Percentiles rank a stretch among this genome's conserved stretches.
These are phyloP conservation scores for Pezicula neosporulosa DNA, from an alignment of 2,329 filamentous ascomycete species.

Conservation along the genomic window DNA sequence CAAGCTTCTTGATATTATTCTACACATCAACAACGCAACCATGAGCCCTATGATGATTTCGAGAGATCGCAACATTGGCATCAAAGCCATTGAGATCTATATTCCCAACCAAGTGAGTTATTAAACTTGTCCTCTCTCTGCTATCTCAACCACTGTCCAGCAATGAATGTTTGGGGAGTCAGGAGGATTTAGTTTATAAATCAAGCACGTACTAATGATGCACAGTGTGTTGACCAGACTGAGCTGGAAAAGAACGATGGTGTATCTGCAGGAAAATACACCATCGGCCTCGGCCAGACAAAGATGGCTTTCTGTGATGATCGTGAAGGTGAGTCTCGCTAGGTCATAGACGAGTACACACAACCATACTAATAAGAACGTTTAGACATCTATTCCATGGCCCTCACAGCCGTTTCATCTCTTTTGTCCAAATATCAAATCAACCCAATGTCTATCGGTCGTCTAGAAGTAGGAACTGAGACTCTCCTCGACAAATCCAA, in stretches of 20 bases:
- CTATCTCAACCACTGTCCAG: conserved; percentile 31
- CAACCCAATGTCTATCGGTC: conserved; percentile 73
- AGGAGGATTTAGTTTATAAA: too few species aligned
- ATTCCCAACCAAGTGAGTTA: conserved; percentile 67
- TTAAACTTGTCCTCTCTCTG: too few species aligned
- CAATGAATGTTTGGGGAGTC: too few species aligned
- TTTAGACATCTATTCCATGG: conserved; percentile 82
- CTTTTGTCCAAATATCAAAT: conserved; percentile 81
- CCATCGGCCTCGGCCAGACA: conserved; percentile 85
- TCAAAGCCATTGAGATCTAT: conserved; percentile 90
- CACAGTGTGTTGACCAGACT: conserved; percentile 76
- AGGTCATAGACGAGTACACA: neutral
- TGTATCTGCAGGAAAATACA: conserved; percentile 80
- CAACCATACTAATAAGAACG: conserved; percentile 5
- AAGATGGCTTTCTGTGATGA: conserved; percentile 93
- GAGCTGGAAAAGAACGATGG: conserved; percentile 87
- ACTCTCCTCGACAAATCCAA: conserved; percentile 87
- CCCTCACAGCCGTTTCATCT: conserved; percentile 73
- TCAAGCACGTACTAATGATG: conserved; percentile 12
- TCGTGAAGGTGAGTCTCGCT: conserved; percentile 64
- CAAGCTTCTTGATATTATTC: too few species aligned
- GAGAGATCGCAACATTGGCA: conserved; percentile 64
- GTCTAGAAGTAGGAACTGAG: conserved; percentile 82
- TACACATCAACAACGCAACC: too few species aligned
- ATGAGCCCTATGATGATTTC: too few species aligned